Evolutionary conservation across 2,329 filamentous ascomycete species (phyloP).

Genomic region (Colletotrichum sojae): DNA sequence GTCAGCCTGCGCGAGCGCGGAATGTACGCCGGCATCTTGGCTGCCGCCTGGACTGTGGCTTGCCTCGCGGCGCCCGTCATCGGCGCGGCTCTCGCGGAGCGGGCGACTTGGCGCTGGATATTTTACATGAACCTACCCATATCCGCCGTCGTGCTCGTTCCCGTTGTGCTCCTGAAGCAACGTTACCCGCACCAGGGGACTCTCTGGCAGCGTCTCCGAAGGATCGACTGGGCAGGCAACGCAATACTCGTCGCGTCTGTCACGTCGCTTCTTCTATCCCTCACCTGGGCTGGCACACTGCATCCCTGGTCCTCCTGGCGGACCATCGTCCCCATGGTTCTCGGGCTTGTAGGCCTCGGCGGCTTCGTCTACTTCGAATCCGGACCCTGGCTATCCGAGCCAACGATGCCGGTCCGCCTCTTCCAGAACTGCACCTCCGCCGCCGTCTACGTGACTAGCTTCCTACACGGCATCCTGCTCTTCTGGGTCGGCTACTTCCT

Average conservation of each 20-base stretch:
- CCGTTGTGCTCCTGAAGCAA: constrained; percentile 12
- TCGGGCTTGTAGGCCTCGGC: neutral
- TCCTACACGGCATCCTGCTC: constrained; percentile 42
- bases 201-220: constrained; percentile 1
- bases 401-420: constrained; percentile 39
- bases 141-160: constrained; percentile 38
- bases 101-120: constrained; percentile 55
- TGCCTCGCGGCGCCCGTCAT: constrained; percentile 51
- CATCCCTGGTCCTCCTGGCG: constrained; percentile 31
- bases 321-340: neutral
- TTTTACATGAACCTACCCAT: constrained; percentile 54
- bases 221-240: constrained; percentile 42
- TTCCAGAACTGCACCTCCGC: constrained; percentile 39
- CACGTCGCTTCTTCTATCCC: constrained; percentile 37
- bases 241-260: constrained; percentile 39
- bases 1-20: constrained; percentile 62
- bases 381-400: constrained; percentile 18
- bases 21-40: constrained; percentile 54
- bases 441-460: constrained; percentile 45
- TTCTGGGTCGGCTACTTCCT: constrained; percentile 13
- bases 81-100: constrained; percentile 46
- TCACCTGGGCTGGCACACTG: constrained; percentile 8
- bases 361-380: neutral
- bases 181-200: constrained; percentile 14
- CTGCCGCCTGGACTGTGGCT: constrained; percentile 52